Conservation (phyloP, 352 stramenopile species). For the Peronosclerospora sorghi region DNA sequence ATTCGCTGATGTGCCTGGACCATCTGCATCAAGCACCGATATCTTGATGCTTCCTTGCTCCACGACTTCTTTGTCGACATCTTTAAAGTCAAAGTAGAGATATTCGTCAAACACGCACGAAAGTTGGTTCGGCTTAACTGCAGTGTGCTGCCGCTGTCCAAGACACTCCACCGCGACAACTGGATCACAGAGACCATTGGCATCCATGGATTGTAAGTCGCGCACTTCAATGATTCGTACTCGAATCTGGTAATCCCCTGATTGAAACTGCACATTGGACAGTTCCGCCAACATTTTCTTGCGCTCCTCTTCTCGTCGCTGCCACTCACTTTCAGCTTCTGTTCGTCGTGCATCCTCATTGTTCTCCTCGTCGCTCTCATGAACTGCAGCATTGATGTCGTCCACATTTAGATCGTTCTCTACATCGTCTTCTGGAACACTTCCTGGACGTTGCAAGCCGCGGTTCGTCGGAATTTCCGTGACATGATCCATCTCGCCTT, state of each 20-base stretch:
- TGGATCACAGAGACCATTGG: slow-evolving; percentile 80
- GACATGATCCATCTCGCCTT: slow-evolving; percentile 58
- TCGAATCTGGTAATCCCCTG: slow-evolving; percentile 78
- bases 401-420: slow-evolving; percentile 24
- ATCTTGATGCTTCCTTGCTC: slow-evolving; percentile 71
- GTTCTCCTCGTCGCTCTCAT: too few species aligned
- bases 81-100: slow-evolving; percentile 82
- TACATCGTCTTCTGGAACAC: slow-evolving; percentile 12
- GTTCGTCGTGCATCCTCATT: too few species aligned
- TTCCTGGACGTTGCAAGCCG: slow-evolving; percentile 20
- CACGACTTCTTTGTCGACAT: slow-evolving; percentile 64
- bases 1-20: slow-evolving; percentile 18
- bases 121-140: slow-evolving; percentile 74
- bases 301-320: slow-evolving; percentile 56
- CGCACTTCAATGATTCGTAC: slow-evolving; percentile 86
- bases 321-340: slow-evolving; percentile 44
- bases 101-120: slow-evolving; percentile 87
- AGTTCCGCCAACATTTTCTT: slow-evolving; percentile 68
- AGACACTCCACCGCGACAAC: slow-evolving; percentile 81
- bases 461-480: slow-evolving; percentile 38
- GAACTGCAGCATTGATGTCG: slow-evolving; percentile 23
- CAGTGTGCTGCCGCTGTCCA: slow-evolving; percentile 64
- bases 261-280: slow-evolving; percentile 60
- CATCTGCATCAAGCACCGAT: slow-evolving; percentile 76
- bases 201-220: slow-evolving; percentile 83